A percentile compares a stretch with the other conserved stretches of the same genome.
Evolutionary conservation across 2,329 filamentous ascomycete species (phyloP).

Genomic region (Nectriaceae sp.): DNA sequence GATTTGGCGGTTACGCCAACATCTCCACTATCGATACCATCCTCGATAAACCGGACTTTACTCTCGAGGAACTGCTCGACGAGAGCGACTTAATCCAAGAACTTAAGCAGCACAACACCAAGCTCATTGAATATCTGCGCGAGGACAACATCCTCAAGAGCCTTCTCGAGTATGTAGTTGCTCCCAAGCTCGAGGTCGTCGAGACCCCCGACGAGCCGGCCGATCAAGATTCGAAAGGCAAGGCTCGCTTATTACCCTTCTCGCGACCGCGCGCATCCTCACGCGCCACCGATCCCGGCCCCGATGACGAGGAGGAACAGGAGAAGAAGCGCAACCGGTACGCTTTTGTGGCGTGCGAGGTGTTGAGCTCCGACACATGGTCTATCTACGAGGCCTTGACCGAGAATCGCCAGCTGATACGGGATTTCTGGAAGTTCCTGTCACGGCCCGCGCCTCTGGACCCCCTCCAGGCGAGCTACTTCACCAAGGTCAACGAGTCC

Average conservation of each 20-base stretch:
- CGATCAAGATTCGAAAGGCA: conserved; percentile 52
- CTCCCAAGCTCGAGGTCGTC: conserved; percentile 66
- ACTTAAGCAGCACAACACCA: conserved; percentile 96
- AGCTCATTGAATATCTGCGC: conserved; percentile 93
- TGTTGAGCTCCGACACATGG: conserved; percentile 95
- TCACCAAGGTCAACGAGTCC: conserved; percentile 98
- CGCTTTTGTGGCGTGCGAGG: conserved; percentile 89
- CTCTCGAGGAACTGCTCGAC: conserved; percentile 92
- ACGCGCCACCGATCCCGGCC: conserved; percentile 46
- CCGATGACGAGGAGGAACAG: conserved; percentile 67
- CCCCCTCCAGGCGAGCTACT: conserved; percentile 93
- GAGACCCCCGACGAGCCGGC: conserved; percentile 54
- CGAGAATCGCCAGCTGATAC: conserved; percentile 76
- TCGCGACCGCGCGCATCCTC: conserved; percentile 57
- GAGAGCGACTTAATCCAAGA: conserved; percentile 97
- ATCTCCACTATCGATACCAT: conserved; percentile 95
- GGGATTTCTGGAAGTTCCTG: conserved; percentile 89
- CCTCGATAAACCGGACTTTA: conserved; percentile 94
- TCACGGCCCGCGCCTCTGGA: conserved; percentile 83
- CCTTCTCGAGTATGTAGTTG: conserved; percentile 88
- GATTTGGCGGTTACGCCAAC: conserved; percentile 98
- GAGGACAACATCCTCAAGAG: conserved; percentile 82
- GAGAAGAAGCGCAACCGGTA: conserved; percentile 94
- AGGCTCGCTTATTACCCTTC: conserved; percentile 47
- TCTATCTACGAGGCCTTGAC: conserved; percentile 92